Evolutionary conservation across 129 eudicot species (phyloP), one percentile per base, ranked within the genome.

Genomic region (Artemisia tridentata): DNA sequence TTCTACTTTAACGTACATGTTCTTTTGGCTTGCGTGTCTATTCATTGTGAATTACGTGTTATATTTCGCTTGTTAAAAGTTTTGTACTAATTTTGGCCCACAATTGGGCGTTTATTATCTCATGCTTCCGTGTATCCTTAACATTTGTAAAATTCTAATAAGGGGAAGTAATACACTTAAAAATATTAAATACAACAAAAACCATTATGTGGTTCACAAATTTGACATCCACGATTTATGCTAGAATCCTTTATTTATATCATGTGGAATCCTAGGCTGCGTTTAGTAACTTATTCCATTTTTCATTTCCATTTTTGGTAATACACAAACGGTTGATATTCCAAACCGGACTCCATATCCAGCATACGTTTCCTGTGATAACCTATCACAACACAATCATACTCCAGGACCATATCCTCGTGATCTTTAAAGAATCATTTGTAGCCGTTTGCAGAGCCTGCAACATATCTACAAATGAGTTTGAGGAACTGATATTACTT

Each of bases 371-470:
- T 8, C 29, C 29, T 48, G 76, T 48, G 49, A 20, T 72, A 25
- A 59, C 52, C 51, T 59, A 59, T 38, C 51, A 73, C 25, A 43
- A 63, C 54, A 73, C 18, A 31, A 63, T 34, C 55, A 73, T 73
- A 62, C 15, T 62, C 15, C 21, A 34, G 75, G 72, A 70, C 75
- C 75, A 73, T 70, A 68, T 76, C 54, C 53, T 69, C 72, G 34
- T 78, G 78, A 78, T 71, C 67, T 63, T 16, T 56, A 65, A 31
- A 18, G 73, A 71, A 71, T 78, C 62, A 56, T 66, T 71, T 65
- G 61, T 78, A 78, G 65, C 61, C 71, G 66, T 71, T 69, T 78
- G 72, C 67, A 78, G 59, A 12, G 76, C 65, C 41, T 51, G 70
- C 75, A 67, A 48, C 43, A 59, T 45, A 75, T 68, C 75, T 59